These are phyloP conservation scores for Toxoplasma gondii DNA, from an alignment of 169 alveolate species.

Conservation along the genomic window DNA sequence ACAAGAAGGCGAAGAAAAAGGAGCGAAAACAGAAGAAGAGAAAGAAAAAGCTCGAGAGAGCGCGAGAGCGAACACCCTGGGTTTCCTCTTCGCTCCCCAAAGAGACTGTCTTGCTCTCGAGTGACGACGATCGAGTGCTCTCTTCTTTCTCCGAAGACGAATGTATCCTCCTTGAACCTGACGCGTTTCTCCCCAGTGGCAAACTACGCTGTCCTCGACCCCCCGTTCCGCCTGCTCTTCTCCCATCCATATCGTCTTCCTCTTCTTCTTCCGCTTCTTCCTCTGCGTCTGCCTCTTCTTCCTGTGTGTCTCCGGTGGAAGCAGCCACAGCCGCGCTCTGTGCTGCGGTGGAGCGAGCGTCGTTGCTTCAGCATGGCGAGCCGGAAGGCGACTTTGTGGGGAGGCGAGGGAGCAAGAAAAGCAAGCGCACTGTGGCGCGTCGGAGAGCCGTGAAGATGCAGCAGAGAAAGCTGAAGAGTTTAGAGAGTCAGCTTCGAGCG, in stretches of 20 bases:
- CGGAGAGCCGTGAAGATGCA: slow-evolving; percentile 21
- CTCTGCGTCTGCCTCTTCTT: neutral
- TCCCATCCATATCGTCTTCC: neutral
- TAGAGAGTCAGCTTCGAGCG: neutral
- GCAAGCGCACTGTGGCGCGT: neutral
- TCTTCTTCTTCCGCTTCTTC: neutral
- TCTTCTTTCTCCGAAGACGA: neutral
- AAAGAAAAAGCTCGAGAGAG: neutral
- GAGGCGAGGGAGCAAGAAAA: neutral
- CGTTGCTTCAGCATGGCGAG: neutral
- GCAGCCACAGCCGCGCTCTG: neutral
- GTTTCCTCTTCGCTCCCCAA: neutral
- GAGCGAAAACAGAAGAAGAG: neutral
- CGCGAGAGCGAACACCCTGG: neutral
- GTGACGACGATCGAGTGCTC: neutral
- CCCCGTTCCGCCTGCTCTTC: no score
- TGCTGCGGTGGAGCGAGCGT: neutral
- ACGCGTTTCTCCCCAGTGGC: neutral
- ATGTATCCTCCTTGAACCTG: neutral
- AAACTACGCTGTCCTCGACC: no score
- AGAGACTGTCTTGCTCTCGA: neutral
- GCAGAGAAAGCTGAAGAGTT: neutral
- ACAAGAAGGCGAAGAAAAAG: neutral
- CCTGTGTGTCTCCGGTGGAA: neutral
- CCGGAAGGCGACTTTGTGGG: neutral